These are phyloP conservation scores for Lavandula angustifolia DNA, from an alignment of 257 asterid species.

Conservation along the genomic window DNA sequence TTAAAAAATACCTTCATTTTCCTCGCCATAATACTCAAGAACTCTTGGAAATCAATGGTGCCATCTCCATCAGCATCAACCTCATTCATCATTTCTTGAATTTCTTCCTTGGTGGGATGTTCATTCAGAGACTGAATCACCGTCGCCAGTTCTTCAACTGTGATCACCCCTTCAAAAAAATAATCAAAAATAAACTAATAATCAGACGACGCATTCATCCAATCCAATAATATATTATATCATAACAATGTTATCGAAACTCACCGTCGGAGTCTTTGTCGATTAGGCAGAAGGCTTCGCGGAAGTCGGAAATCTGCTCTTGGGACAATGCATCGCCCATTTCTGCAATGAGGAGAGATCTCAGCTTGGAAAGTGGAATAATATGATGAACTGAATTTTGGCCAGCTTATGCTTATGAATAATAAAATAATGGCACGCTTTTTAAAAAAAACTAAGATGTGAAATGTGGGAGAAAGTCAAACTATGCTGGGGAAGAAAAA, in stretches of 20 bases:
- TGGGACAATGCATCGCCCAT: conserved; percentile 56
- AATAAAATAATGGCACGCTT: conserved; percentile 16
- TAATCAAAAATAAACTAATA: background rate
- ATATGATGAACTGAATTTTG: conserved; percentile 10
- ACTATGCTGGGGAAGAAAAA: conserved; percentile 18
- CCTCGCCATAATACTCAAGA: conserved; percentile 63
- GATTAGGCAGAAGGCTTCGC: conserved; percentile 57
- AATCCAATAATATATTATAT: background rate
- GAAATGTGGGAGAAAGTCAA: conserved; percentile 33
- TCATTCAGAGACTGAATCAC: conserved; percentile 64
- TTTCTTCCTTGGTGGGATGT: conserved; percentile 67
- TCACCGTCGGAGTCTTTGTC: conserved; percentile 55
- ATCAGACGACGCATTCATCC: no score
- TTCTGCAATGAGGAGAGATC: background rate
- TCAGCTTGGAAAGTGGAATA: background rate
- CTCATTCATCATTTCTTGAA: conserved; percentile 66
- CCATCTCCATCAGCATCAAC: conserved; percentile 62
- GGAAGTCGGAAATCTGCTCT: conserved; percentile 56
- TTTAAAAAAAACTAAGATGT: background rate
- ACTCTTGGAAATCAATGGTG: conserved; percentile 59
- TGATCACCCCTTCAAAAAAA: conserved; percentile 51
- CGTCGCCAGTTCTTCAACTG: conserved; percentile 58
- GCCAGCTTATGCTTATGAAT: conserved; percentile 15
- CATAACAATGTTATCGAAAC: background rate
- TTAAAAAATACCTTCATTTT: conserved; percentile 51